Evolutionary conservation across 371 early-diverging fungal species (phyloP).

Genomic region (Dinochytrium kinnereticum): DNA sequence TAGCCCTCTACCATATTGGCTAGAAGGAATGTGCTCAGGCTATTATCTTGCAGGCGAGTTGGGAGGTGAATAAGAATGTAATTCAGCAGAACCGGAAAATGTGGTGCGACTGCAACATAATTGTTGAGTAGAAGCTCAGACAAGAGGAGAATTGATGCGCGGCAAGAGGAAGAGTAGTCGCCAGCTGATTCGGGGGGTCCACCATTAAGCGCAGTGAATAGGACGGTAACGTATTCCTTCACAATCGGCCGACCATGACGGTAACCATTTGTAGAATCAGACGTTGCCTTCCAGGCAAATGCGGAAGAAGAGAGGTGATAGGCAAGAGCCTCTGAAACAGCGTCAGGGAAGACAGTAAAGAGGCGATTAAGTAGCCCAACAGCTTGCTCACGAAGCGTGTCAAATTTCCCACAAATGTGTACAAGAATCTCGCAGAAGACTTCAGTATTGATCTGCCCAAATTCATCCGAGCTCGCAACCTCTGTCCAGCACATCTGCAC

Average conservation of each 20-base stretch:
- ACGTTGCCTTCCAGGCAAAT: conserved; percentile 38
- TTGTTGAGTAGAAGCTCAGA: conserved; percentile 48
- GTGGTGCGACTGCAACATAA: conserved; percentile 34
- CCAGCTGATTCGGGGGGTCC: conserved; percentile 29
- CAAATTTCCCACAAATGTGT: conserved; percentile 45
- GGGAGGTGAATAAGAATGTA: conserved; percentile 48
- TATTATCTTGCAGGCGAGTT: conserved; percentile 34
- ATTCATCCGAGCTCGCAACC: conserved; percentile 33
- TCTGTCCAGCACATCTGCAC: conserved; percentile 42
- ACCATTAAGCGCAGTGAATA: conserved; percentile 39
- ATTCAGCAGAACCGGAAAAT: conserved; percentile 48
- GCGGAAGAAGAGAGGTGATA: conserved; percentile 37
- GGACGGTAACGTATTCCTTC: conserved; percentile 36
- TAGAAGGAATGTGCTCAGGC: conserved; percentile 31
- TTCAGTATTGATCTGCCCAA: conserved; percentile 40
- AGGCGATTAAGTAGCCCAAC: conserved; percentile 30
- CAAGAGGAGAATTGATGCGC: conserved; percentile 38
- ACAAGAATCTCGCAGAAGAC: conserved; percentile 46
- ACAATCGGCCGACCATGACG: conserved; percentile 21
- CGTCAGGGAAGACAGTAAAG: conserved; percentile 34
- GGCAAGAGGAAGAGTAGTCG: conserved; percentile 34
- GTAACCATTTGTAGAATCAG: neutral
- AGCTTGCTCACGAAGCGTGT: conserved; percentile 29
- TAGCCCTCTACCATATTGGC: conserved; percentile 39
- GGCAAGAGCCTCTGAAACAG: conserved; percentile 31